A percentile compares a stretch with the other conserved stretches of the same genome.
phyloP scores from a whole-genome alignment of 1,284 basidiomycete genomes.

The Heterobasidion occidentale region DNA sequence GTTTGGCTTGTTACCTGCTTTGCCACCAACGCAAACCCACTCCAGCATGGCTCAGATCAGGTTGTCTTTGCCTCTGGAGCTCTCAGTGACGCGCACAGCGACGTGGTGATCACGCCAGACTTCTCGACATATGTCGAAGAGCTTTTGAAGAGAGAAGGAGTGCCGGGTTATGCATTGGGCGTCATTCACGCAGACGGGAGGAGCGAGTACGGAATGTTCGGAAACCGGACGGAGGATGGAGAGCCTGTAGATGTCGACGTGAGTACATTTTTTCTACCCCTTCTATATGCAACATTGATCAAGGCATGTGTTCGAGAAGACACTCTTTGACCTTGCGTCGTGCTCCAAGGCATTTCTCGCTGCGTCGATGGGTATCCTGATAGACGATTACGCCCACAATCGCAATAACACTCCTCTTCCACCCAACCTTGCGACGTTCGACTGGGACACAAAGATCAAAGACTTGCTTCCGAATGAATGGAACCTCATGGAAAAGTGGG shows the following conservation, averaged over 20 bases:
- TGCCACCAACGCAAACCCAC: too few relatives aligned
- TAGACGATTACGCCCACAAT: conserved; percentile 21
- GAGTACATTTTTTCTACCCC: conserved; percentile 6
- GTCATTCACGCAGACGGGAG: conserved; percentile 13
- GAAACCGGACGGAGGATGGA: conserved; percentile 22
- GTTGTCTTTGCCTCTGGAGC: too few relatives aligned
- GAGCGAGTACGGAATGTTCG: conserved; percentile 19
- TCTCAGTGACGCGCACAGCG: too few relatives aligned
- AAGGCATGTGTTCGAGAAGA: conserved; percentile 16
- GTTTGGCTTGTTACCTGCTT: too few relatives aligned
- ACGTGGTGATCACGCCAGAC: conserved; percentile 12
- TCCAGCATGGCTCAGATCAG: background rate
- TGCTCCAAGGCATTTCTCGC: conserved; percentile 38
- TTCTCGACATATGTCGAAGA: conserved; percentile 12
- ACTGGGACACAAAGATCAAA: conserved; percentile 30
- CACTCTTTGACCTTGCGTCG: conserved; percentile 33
- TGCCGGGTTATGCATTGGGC: conserved; percentile 19
- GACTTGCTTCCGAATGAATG: conserved; percentile 32
- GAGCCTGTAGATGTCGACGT: conserved; percentile 21
- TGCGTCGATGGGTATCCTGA: conserved; percentile 28
- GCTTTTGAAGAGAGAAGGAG: conserved; percentile 8
- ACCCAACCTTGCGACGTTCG: conserved; percentile 14
- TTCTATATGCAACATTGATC: background rate
- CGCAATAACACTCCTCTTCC: conserved; percentile 22
- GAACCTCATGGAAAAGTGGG: conserved; percentile 28